Percentiles rank a stretch among this genome's conserved stretches.
Evolutionary conservation across 164 flowering plant genomes (phyloP).

Genomic region (Santalum album): DNA sequence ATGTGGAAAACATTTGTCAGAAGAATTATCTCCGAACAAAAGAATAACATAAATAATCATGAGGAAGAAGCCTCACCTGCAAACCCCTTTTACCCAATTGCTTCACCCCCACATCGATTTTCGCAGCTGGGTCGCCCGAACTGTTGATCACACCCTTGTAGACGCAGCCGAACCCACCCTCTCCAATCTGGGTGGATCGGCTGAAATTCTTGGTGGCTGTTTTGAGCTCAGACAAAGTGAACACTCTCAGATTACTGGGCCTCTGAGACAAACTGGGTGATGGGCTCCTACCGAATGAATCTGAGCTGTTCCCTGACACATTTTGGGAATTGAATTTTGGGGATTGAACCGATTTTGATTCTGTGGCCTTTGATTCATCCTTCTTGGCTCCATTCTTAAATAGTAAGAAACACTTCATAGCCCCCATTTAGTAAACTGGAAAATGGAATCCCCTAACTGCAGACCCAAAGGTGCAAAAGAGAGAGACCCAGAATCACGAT

Average conservation of each 20-base stretch:
- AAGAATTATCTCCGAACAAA: no score
- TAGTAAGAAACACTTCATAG: constrained; percentile 64
- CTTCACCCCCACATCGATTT: constrained; percentile 69
- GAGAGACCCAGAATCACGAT: not conserved
- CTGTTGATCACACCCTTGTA: constrained; percentile 59
- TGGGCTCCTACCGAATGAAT: constrained; percentile 37
- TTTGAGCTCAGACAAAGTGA: constrained; percentile 60
- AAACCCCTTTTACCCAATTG: constrained; percentile 72
- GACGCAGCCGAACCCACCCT: constrained; percentile 96
- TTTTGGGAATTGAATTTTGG: constrained; percentile 55
- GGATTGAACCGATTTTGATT: constrained; percentile 28
- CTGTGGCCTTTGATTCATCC: constrained; percentile 34
- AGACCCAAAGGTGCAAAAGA: constrained; percentile 9
- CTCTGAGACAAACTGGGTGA: constrained; percentile 41
- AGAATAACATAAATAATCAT: not conserved
- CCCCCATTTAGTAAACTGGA: constrained; percentile 3
- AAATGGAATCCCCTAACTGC: constrained; percentile 4
- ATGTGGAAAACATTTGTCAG: no score
- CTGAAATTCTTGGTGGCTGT: constrained; percentile 68
- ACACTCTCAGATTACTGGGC: constrained; percentile 66
- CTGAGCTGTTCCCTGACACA: constrained; percentile 51
- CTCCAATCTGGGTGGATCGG: constrained; percentile 69
- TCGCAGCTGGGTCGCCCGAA: constrained; percentile 42
- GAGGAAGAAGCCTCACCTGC: constrained; percentile 50
- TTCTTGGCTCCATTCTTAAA: constrained; percentile 26